A percentile compares a stretch with the other conserved stretches of the same genome.
These are phyloP conservation scores for Pisolithus sp. DNA, from an alignment of 768 basidiomycete species.

Conservation along the genomic window DNA sequence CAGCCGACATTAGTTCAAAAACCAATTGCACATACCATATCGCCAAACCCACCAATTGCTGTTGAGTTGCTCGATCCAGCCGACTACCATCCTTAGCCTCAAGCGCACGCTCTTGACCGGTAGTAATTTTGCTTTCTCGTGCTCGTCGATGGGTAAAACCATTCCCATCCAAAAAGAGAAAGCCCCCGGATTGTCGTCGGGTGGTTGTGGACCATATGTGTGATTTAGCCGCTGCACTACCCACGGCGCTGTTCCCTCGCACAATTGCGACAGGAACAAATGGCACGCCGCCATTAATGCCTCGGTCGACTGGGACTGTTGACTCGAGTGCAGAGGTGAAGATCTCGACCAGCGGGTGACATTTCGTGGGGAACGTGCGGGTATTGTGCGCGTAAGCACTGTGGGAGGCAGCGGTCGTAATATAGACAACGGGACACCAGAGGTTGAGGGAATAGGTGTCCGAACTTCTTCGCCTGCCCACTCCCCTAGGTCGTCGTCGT, in stretches of 20 bases:
- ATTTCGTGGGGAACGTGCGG: slow-evolving; percentile 1
- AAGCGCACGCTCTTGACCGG: slow-evolving; percentile 75
- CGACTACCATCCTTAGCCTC: slow-evolving; percentile 77
- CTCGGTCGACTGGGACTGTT: slow-evolving; percentile 15
- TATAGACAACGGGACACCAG: slow-evolving; percentile 3
- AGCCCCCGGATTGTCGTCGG: slow-evolving; percentile 47
- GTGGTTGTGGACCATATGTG: slow-evolving; percentile 73
- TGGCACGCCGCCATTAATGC: slow-evolving; percentile 48
- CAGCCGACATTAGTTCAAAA: slow-evolving; percentile 13
- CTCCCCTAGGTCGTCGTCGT: slow-evolving; percentile 28
- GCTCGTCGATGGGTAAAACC: slow-evolving; percentile 87
- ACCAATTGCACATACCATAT: slow-evolving; percentile 8
- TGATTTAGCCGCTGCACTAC: slow-evolving; percentile 80
- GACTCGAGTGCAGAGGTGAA: slow-evolving; percentile 1
- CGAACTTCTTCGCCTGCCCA: slow-evolving; percentile 14
- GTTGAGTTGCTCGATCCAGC: slow-evolving; percentile 86
- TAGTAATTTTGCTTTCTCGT: slow-evolving; percentile 81
- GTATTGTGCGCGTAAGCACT: slow-evolving; percentile 10
- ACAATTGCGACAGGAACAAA: slow-evolving; percentile 53
- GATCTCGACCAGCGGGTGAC: slow-evolving; percentile 1
- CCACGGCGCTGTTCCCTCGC: slow-evolving; percentile 82
- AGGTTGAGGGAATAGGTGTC: slow-evolving; percentile 14
- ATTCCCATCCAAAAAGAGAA: slow-evolving; percentile 90
- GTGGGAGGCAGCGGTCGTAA: slow-evolving; percentile 1
- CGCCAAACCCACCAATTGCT: slow-evolving; percentile 41